Evolutionary conservation across 1,284 basidiomycete genomes (phyloP).

Genomic region (Ganoderma sinense): DNA sequence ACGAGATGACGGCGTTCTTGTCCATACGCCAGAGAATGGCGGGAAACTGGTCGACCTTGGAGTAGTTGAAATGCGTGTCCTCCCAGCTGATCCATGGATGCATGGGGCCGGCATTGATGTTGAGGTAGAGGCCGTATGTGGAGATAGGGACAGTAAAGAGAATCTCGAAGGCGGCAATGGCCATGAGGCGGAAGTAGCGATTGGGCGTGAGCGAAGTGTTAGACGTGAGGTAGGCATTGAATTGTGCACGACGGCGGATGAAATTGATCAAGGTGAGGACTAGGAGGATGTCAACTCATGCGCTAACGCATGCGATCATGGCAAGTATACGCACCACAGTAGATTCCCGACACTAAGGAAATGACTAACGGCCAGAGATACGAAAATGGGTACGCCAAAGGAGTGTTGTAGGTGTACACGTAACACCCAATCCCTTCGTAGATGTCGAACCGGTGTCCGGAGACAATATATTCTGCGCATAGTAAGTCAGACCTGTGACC

Average conservation of each 20-base stretch:
- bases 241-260: slow-evolving; percentile 30
- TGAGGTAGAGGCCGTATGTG: slow-evolving; percentile 37
- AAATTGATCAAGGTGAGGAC: too few species aligned
- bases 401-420: slow-evolving; percentile 40
- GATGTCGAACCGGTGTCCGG: slow-evolving; percentile 47
- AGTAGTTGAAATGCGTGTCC: slow-evolving; percentile 59
- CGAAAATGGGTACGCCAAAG: slow-evolving; percentile 43
- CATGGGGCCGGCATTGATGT: slow-evolving; percentile 34
- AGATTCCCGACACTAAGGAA: slow-evolving; percentile 38
- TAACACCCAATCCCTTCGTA: slow-evolving; percentile 48
- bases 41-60: slow-evolving; percentile 47
- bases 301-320: too few species aligned
- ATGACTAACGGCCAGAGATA: slow-evolving; percentile 46
- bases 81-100: slow-evolving; percentile 61
- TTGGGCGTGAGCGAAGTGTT: slow-evolving; percentile 39
- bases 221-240: slow-evolving; percentile 39
- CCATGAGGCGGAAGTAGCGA: slow-evolving; percentile 61
- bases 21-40: slow-evolving; percentile 39
- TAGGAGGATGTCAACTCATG: too few species aligned
- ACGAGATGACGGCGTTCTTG: not conserved
- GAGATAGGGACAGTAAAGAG: slow-evolving; percentile 42
- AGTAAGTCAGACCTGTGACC: too few species aligned
- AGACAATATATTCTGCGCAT: too few species aligned
- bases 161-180: slow-evolving; percentile 49
- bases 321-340: slow-evolving; percentile 43